Conservation (phyloP, 306 rosid species). For the Casuarina glauca region DNA sequence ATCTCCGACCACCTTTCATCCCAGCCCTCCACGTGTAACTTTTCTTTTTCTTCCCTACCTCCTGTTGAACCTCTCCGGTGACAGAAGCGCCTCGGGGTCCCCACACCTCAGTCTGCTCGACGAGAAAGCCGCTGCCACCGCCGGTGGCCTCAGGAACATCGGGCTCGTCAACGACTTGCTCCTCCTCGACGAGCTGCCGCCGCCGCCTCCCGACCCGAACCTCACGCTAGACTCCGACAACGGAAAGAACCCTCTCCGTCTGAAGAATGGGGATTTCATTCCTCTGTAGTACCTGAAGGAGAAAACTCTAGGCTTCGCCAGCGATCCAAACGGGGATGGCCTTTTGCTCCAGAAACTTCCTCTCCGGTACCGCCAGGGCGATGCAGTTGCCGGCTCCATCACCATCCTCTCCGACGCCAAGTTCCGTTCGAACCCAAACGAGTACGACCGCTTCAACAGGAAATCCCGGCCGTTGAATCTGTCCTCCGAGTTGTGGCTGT, state of each 20-base stretch:
- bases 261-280: conserved; percentile 83
- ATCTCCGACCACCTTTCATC: conserved; percentile 46
- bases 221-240: conserved; percentile 80
- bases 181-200: conserved; percentile 69
- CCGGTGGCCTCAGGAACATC: conserved; percentile 74
- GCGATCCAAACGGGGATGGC: conserved; percentile 77
- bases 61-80: conserved; percentile 89
- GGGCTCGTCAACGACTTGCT: conserved; percentile 91
- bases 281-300: conserved; percentile 82
- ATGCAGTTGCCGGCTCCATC: conserved; percentile 67
- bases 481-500: conserved; percentile 39
- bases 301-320: conserved; percentile 71
- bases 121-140: conserved; percentile 46
- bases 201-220: conserved; percentile 50
- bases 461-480: conserved; percentile 57
- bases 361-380: conserved; percentile 77
- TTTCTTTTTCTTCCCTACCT: conserved; percentile 26
- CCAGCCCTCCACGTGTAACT: conserved; percentile 50
- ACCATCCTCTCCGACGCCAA: conserved; percentile 71
- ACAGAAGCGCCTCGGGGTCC: conserved; percentile 90
- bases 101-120: conserved; percentile 91
- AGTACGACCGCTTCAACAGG: conserved; percentile 71
- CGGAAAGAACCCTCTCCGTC: conserved; percentile 77
- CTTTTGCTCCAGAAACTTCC: conserved; percentile 81
- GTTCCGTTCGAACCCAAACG: conserved; percentile 86